Conservation (phyloP, 2,329 filamentous ascomycete genomes). For the Massarina eburnea region DNA sequence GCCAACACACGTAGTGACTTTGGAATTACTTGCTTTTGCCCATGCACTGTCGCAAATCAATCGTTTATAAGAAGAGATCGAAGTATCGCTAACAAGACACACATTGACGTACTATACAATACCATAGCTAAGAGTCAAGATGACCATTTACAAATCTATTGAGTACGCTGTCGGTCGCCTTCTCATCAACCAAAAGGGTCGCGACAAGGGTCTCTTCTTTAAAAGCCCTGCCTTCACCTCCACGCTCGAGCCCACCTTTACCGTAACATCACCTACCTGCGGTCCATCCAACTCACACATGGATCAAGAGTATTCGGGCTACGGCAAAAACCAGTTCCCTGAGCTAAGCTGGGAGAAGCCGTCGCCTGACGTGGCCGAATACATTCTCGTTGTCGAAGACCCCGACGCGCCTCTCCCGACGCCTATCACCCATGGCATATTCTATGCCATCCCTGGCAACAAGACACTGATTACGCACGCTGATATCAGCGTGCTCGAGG, state of each 20-base stretch:
- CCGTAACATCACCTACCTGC: slow-evolving; percentile 6
- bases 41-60: too few relatives aligned
- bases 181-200: slow-evolving; percentile 6
- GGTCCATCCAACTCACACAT: slow-evolving; percentile 1
- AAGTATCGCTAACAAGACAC: too few relatives aligned
- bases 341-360: slow-evolving; percentile 4
- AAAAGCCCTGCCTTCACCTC: neutral
- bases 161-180: slow-evolving; percentile 7
- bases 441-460: slow-evolving; percentile 1
- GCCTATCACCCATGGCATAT: slow-evolving; percentile 6
- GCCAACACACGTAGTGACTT: too few relatives aligned
- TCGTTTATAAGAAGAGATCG: too few relatives aligned
- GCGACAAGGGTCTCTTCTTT: slow-evolving; percentile 6
- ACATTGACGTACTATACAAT: too few relatives aligned
- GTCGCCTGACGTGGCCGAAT: slow-evolving; percentile 2
- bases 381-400: slow-evolving; percentile 6
- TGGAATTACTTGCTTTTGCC: too few relatives aligned
- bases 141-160: slow-evolving; percentile 4
- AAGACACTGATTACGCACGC: neutral
- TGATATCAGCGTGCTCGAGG: slow-evolving; percentile 3
- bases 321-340: slow-evolving; percentile 4
- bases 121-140: too few relatives aligned
- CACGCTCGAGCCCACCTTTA: slow-evolving; percentile 1
- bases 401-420: slow-evolving; percentile 6
- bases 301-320: neutral